Evolutionary conservation across 1,284 basidiomycete species (phyloP).

Genomic region (Ceratobasidium sp.): DNA sequence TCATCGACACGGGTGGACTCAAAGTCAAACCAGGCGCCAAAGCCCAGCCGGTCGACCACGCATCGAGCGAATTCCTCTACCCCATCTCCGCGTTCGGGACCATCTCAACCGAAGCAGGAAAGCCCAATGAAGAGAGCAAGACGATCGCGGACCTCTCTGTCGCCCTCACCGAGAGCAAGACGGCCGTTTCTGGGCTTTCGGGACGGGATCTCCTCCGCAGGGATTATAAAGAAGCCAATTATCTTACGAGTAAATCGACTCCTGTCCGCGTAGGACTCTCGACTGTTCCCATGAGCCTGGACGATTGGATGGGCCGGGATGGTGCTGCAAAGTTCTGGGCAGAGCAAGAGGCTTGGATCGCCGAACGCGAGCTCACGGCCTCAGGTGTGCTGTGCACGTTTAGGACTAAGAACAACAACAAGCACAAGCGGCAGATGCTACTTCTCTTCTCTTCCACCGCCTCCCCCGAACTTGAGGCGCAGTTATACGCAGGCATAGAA

Average conservation of each 20-base stretch:
- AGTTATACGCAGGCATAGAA: slow-evolving; percentile 67
- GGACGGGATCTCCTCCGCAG: slow-evolving; percentile 85
- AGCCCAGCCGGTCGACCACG: slow-evolving; percentile 72
- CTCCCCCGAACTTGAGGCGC: slow-evolving; percentile 49
- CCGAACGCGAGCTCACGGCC: slow-evolving; percentile 71
- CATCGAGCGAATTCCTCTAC: slow-evolving; percentile 71
- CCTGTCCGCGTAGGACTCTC: slow-evolving; percentile 73
- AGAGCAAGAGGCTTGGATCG: slow-evolving; percentile 73
- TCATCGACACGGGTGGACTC: slow-evolving; percentile 87
- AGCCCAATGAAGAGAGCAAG: slow-evolving; percentile 26
- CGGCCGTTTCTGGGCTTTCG: slow-evolving; percentile 75
- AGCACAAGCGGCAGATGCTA: slow-evolving; percentile 74
- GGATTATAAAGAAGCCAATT: slow-evolving; percentile 92
- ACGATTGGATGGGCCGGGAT: slow-evolving; percentile 63
- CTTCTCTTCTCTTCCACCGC: slow-evolving; percentile 65
- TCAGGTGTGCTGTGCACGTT: slow-evolving; percentile 83
- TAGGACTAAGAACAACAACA: slow-evolving; percentile 63
- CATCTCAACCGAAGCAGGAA: slow-evolving; percentile 51
- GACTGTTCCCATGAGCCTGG: slow-evolving; percentile 80
- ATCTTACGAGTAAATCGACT: slow-evolving; percentile 62
- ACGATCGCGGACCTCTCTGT: slow-evolving; percentile 61
- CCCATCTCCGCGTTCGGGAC: slow-evolving; percentile 62
- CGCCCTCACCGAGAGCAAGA: slow-evolving; percentile 73
- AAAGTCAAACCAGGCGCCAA: slow-evolving; percentile 73
- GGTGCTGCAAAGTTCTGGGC: slow-evolving; percentile 62